Conservation (phyloP, 75 land plant species). For the Chamaecyparis obtusa region DNA sequence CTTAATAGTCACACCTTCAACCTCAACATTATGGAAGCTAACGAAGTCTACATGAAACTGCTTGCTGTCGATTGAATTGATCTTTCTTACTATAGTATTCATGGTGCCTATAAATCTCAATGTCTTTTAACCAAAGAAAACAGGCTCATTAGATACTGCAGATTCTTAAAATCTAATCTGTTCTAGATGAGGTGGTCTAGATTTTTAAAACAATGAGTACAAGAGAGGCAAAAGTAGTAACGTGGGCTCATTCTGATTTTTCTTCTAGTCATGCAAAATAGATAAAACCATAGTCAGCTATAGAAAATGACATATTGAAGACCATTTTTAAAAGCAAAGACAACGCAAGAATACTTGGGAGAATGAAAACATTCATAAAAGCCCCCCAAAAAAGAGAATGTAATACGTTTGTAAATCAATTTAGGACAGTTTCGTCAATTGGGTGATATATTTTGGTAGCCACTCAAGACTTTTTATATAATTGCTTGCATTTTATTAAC, state of each 20-base stretch:
- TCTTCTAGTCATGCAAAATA: not conserved
- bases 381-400: too few relatives aligned
- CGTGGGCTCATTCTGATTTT: not conserved
- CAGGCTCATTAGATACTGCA: not conserved
- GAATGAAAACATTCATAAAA: too few relatives aligned
- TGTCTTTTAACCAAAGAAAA: conserved; percentile 29
- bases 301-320: too few relatives aligned
- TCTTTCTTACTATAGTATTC: conserved; percentile 31
- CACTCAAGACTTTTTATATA: too few relatives aligned
- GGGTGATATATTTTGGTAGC: too few relatives aligned
- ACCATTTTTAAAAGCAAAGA: too few relatives aligned
- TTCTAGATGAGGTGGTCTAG: too few relatives aligned
- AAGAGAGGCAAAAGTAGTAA: not conserved
- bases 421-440: too few relatives aligned
- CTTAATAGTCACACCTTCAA: conserved; percentile 27
- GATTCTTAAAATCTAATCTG: not conserved
- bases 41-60: conserved; percentile 49
- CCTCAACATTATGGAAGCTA: conserved; percentile 33
- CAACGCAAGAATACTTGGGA: too few relatives aligned
- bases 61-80: conserved; percentile 62
- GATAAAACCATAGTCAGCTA: not conserved
- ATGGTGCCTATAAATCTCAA: conserved; percentile 27
- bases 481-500: too few relatives aligned
- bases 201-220: too few relatives aligned
- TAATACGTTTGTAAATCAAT: too few relatives aligned